These are phyloP conservation scores for Talaromyces adpressus DNA, from an alignment of 495 filamentous ascomycete genomes.

Conservation along the genomic window DNA sequence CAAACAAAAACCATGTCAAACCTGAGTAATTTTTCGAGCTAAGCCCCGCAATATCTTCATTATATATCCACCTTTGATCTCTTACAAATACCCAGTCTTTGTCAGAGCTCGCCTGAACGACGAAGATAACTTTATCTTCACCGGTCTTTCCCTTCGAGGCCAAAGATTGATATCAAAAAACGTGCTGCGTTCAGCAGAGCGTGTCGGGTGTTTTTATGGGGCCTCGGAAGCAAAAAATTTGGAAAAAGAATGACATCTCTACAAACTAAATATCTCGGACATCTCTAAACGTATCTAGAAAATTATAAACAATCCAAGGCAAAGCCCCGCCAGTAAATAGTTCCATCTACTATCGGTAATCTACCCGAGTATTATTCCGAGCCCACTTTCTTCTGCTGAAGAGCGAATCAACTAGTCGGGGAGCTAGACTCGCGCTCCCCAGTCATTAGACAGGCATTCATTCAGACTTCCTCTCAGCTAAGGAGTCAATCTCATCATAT, in stretches of 20 bases:
- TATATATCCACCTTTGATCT: background rate
- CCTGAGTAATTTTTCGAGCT: background rate
- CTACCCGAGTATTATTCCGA: background rate
- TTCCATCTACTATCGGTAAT: background rate
- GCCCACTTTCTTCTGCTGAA: background rate
- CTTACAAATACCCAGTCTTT: background rate
- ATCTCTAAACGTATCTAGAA: background rate
- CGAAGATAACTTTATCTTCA: background rate
- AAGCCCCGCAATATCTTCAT: background rate
- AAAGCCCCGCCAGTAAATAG: background rate
- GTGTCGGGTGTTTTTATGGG: background rate
- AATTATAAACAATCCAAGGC: background rate
- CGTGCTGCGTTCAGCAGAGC: background rate
- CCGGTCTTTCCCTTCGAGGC: background rate
- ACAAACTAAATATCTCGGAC: background rate
- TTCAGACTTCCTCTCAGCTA: background rate
- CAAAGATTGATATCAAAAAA: background rate
- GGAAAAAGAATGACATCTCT: background rate
- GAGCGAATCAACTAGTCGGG: background rate
- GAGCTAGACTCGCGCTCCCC: background rate
- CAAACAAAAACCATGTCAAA: background rate
- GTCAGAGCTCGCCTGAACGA: background rate
- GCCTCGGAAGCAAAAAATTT: background rate
- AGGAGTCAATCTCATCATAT: background rate
- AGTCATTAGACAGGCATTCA: background rate